Conservation (phyloP, 2,329 filamentous ascomycete genomes). For the Claviceps sp. region DNA sequence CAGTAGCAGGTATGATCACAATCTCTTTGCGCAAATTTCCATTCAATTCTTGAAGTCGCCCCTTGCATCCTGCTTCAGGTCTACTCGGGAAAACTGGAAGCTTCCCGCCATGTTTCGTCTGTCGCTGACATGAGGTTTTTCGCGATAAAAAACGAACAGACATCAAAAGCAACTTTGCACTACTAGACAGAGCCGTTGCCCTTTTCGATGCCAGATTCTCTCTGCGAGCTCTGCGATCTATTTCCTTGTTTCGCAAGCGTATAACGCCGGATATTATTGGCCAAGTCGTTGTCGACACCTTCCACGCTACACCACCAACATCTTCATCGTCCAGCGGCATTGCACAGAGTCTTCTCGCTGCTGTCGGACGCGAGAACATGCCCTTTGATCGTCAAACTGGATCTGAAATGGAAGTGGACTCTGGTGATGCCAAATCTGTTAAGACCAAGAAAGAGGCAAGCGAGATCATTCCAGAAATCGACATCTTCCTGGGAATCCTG, state of each 20-base stretch:
- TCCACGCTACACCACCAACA: constrained; percentile 40
- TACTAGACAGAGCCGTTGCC: constrained; percentile 82
- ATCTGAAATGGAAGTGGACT: constrained; percentile 63
- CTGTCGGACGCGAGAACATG: constrained; percentile 53
- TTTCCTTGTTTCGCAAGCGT: constrained; percentile 89
- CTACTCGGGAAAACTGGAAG: not conserved
- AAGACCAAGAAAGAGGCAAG: constrained; percentile 52
- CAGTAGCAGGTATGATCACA: constrained; percentile 40
- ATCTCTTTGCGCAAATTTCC: not conserved
- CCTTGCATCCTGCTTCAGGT: not conserved
- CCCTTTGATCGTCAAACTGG: constrained; percentile 44
- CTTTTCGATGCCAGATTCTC: constrained; percentile 94
- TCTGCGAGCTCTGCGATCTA: constrained; percentile 83
- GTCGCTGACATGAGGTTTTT: constrained; percentile 7
- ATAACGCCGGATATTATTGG: constrained; percentile 70
- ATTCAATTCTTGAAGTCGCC: not conserved
- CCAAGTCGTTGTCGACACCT: constrained; percentile 70
- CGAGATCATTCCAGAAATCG: constrained; percentile 72
- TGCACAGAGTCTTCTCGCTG: constrained; percentile 56
- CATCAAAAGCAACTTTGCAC: constrained; percentile 84
- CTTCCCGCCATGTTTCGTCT: not conserved
- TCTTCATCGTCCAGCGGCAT: constrained; percentile 39
- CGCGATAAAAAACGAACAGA: constrained; percentile 39
- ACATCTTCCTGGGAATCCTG: constrained; percentile 78
- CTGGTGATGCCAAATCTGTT: constrained; percentile 36